These are phyloP conservation scores for Paracoccidioides brasiliensis DNA, from an alignment of 2,329 filamentous ascomycete species.

Conservation along the genomic window DNA sequence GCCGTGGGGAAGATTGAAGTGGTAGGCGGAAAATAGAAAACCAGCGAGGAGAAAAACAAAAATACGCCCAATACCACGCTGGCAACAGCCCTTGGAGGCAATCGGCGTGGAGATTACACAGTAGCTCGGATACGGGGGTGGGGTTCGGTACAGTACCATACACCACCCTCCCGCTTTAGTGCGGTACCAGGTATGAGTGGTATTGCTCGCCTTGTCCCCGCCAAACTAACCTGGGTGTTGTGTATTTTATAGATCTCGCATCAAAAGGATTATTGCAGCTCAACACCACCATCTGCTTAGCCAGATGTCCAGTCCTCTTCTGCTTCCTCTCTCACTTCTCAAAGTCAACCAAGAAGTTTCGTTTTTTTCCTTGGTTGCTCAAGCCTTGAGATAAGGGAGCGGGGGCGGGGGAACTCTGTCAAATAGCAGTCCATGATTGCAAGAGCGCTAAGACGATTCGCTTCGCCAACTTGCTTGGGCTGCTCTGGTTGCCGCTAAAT, in stretches of 20 bases:
- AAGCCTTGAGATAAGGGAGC: not conserved
- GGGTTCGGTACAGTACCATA: conserved; percentile 3
- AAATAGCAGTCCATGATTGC: not conserved
- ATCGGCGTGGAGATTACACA: not conserved
- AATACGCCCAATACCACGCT: not conserved
- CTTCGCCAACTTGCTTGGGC: not conserved
- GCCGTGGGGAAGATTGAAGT: not conserved
- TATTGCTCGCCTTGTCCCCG: not conserved
- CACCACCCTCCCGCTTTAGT: not conserved
- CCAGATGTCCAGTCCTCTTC: not conserved
- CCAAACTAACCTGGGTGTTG: not conserved
- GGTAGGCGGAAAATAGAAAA: not conserved
- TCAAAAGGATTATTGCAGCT: not conserved
- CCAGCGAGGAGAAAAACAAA: not conserved
- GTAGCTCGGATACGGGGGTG: conserved; percentile 4
- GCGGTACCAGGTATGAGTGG: not conserved
- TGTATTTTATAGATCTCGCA: not conserved
- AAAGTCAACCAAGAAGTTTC: not conserved
- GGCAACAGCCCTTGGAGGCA: not conserved
- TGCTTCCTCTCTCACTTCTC: not conserved
- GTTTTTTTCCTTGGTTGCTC: not conserved
- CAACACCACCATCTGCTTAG: not conserved
- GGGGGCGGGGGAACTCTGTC: not conserved
- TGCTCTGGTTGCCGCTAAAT: not conserved
- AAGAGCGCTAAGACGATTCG: not conserved